Evolutionary conservation across 805 yeast genomes (phyloP).

Genomic region (Yamadazyma ubonensis): DNA sequence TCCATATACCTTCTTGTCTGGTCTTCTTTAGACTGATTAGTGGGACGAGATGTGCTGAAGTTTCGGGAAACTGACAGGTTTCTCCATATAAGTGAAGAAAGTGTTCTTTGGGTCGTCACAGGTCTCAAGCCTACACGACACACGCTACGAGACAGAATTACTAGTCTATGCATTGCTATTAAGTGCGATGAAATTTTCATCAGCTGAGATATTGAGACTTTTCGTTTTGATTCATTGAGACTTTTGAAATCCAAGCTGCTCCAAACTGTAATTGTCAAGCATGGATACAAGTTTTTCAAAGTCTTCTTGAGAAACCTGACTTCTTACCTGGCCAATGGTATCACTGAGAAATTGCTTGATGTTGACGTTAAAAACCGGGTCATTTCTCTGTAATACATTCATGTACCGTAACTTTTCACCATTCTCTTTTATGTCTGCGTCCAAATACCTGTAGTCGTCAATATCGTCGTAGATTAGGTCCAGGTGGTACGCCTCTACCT

Average conservation of each 20-base stretch:
- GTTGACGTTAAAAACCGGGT: slow-evolving; percentile 44
- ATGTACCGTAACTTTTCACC: slow-evolving; percentile 43
- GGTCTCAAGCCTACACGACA: too few relatives aligned
- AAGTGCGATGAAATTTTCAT: too few relatives aligned
- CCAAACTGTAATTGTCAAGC: slow-evolving; percentile 36
- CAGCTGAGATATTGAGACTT: too few relatives aligned
- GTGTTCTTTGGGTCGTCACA: too few relatives aligned
- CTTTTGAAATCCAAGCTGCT: too few relatives aligned
- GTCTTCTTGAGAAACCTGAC: slow-evolving; percentile 23
- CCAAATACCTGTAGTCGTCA: slow-evolving; percentile 41
- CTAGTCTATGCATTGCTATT: too few relatives aligned
- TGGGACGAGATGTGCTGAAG: background rate
- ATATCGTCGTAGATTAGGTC: slow-evolving; percentile 41
- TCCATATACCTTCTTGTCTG: slow-evolving; percentile 11
- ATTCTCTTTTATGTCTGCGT: slow-evolving; percentile 40
- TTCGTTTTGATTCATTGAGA: too few relatives aligned
- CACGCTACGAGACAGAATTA: too few relatives aligned
- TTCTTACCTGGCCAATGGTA: slow-evolving; percentile 26
- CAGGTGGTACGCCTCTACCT: slow-evolving; percentile 35
- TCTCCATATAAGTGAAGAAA: too few relatives aligned
- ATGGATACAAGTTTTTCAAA: slow-evolving; percentile 36
- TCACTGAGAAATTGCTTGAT: slow-evolving; percentile 44
- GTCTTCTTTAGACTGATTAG: slow-evolving; percentile 10
- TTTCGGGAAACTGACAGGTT: too few relatives aligned
- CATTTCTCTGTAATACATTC: slow-evolving; percentile 27